phyloP scores from a whole-genome alignment of 2,329 filamentous ascomycete genomes.

The Clarireedia monteithiana region DNA sequence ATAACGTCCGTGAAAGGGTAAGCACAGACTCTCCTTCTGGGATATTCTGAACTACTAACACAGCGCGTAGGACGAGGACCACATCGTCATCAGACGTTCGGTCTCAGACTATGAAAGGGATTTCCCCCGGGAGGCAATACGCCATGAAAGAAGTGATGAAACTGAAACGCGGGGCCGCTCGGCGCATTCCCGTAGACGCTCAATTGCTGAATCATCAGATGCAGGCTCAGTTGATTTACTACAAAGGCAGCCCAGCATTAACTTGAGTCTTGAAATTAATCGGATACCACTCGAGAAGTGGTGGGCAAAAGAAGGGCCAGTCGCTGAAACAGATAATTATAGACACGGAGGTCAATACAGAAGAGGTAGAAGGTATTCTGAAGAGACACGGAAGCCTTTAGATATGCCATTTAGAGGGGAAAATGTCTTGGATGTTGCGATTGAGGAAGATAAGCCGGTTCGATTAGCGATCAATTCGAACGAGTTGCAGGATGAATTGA shows the following conservation, averaged over 20 bases:
- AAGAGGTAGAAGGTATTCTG: too few species aligned
- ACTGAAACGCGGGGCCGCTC: too few species aligned
- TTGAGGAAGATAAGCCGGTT: background rate
- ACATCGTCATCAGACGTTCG: constrained; percentile 65
- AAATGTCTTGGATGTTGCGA: constrained; percentile 6
- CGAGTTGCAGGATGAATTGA: background rate
- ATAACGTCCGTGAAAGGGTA: constrained; percentile 38
- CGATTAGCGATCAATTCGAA: constrained; percentile 1
- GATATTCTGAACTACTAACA: background rate
- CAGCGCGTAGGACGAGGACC: constrained; percentile 51
- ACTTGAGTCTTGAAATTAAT: background rate
- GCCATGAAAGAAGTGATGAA: constrained; percentile 15
- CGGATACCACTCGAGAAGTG: background rate
- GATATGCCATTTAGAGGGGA: background rate
- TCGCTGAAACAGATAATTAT: too few species aligned
- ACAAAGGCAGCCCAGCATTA: too few species aligned
- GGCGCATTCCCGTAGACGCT: too few species aligned
- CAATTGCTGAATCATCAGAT: too few species aligned
- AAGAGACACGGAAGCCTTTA: too few species aligned
- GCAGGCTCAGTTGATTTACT: too few species aligned
- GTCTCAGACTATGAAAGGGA: constrained; percentile 65
- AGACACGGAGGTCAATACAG: too few species aligned
- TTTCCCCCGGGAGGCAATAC: constrained; percentile 64
- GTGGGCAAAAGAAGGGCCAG: background rate
- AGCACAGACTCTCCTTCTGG: background rate